Evolutionary conservation across 495 filamentous ascomycete genomes (phyloP).

Genomic region (Talaromyces ruber): DNA sequence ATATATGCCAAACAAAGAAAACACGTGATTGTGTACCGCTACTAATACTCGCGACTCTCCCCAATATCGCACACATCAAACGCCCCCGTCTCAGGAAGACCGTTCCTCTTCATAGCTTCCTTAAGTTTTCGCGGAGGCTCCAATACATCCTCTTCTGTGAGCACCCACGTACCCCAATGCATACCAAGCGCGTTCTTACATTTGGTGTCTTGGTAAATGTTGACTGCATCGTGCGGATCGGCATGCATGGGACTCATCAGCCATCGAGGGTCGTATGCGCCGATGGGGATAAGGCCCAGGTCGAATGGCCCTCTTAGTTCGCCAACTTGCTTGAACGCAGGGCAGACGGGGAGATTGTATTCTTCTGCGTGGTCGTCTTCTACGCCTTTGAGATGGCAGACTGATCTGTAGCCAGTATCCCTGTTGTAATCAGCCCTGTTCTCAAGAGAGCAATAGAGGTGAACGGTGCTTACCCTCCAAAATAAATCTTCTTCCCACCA

Average conservation of each 20-base stretch:
- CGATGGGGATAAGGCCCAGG: slow-evolving; percentile 77
- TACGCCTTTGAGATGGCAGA: slow-evolving; percentile 46
- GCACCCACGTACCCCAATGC: slow-evolving; percentile 77
- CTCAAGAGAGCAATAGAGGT: not conserved
- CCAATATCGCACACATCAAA: slow-evolving; percentile 78
- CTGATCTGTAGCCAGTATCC: slow-evolving; percentile 67
- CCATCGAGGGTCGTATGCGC: slow-evolving; percentile 66
- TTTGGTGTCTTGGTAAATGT: slow-evolving; percentile 67
- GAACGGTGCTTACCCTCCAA: slow-evolving; percentile 36
- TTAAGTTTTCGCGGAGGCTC: slow-evolving; percentile 63
- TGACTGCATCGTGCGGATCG: slow-evolving; percentile 69
- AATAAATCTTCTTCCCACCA: slow-evolving; percentile 43
- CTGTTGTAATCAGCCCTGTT: slow-evolving; percentile 10
- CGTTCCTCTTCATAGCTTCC: slow-evolving; percentile 55
- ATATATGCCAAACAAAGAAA: not conserved
- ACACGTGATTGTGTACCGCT: not conserved
- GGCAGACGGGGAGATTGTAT: slow-evolving; percentile 58
- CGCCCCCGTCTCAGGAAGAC: slow-evolving; percentile 56
- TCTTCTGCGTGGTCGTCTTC: slow-evolving; percentile 58
- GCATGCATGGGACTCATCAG: slow-evolving; percentile 68
- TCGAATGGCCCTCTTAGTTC: slow-evolving; percentile 67
- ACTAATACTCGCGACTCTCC: slow-evolving; percentile 59
- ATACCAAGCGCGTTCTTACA: slow-evolving; percentile 74
- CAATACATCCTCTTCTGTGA: slow-evolving; percentile 66
- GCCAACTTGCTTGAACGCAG: slow-evolving; percentile 72